These are phyloP conservation scores for Claviceps spartinae DNA, from an alignment of 2,329 filamentous ascomycete genomes.

Conservation along the genomic window DNA sequence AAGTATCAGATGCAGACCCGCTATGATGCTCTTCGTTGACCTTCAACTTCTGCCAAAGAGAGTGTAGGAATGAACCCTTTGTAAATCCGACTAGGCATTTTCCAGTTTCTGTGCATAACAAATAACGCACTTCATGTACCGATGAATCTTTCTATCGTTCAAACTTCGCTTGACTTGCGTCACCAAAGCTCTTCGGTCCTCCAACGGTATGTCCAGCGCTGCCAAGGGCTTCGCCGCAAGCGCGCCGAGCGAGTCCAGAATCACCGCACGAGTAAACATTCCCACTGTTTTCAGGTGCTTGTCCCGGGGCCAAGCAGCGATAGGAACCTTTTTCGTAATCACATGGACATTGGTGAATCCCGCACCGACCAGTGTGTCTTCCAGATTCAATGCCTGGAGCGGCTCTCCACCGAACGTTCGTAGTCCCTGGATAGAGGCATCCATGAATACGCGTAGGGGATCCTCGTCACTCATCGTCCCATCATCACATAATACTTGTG, in stretches of 20 bases:
- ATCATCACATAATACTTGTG: conserved; percentile 28
- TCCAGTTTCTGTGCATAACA: conserved; percentile 29
- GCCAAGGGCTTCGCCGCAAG: conserved; percentile 28
- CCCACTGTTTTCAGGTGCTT: conserved; percentile 27
- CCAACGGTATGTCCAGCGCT: conserved; percentile 21
- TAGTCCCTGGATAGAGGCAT: conserved; percentile 19
- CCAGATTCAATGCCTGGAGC: conserved; percentile 21
- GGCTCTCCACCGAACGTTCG: conserved; percentile 25
- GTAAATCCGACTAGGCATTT: neutral
- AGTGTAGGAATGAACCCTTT: too few relatives aligned
- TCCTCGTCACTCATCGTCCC: conserved; percentile 28
- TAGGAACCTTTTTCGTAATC: conserved; percentile 29
- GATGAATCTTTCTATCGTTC: conserved; percentile 23
- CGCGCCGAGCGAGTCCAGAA: conserved; percentile 28
- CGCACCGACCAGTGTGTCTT: conserved; percentile 21
- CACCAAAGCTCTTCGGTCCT: conserved; percentile 22
- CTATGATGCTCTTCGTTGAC: neutral
- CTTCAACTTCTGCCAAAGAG: too few relatives aligned
- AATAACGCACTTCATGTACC: conserved; percentile 29
- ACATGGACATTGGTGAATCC: conserved; percentile 32
- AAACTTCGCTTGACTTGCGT: conserved; percentile 19
- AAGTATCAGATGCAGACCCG: too few relatives aligned
- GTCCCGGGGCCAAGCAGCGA: conserved; percentile 31
- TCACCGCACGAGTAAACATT: conserved; percentile 28
- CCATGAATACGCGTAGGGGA: conserved; percentile 20